These are phyloP conservation scores for Verticillium longisporum DNA, from an alignment of 2,329 filamentous ascomycete species.

Conservation along the genomic window DNA sequence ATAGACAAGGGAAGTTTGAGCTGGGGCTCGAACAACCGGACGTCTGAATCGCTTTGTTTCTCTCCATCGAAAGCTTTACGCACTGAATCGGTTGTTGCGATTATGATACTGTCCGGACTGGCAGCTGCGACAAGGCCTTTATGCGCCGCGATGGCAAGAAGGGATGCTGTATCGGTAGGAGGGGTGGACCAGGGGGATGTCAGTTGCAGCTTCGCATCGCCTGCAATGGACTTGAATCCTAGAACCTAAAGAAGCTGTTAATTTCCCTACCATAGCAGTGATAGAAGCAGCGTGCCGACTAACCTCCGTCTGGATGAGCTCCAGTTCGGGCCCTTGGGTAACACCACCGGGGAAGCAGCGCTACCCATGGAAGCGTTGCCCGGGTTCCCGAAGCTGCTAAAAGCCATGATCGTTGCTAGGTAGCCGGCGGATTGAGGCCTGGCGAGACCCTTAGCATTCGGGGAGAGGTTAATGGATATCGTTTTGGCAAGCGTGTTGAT, in stretches of 20 bases:
- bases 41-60: conserved; percentile 54
- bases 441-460: conserved; percentile 8
- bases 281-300: conserved; percentile 12
- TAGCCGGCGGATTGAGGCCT: conserved; percentile 19
- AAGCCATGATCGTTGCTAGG: conserved; percentile 51
- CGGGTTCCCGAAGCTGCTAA: conserved; percentile 47
- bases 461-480: conserved; percentile 15
- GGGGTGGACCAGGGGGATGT: conserved; percentile 71
- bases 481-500: neutral
- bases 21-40: conserved; percentile 66
- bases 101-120: conserved; percentile 69
- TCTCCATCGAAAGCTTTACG: conserved; percentile 62
- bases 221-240: conserved; percentile 73
- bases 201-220: conserved; percentile 77
- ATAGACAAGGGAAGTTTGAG: conserved; percentile 65
- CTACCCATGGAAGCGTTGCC: conserved; percentile 34
- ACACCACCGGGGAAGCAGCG: conserved; percentile 29
- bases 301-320: conserved; percentile 79
- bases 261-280: too few relatives aligned
- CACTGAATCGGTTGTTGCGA: conserved; percentile 71
- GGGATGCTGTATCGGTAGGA: conserved; percentile 70
- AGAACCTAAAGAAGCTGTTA: conserved; percentile 44
- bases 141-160: conserved; percentile 75
- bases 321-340: conserved; percentile 56
- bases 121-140: conserved; percentile 82